phyloP scores from a whole-genome alignment of 1,139 yeast genomes.

The Yamadazyma friedrichii region DNA sequence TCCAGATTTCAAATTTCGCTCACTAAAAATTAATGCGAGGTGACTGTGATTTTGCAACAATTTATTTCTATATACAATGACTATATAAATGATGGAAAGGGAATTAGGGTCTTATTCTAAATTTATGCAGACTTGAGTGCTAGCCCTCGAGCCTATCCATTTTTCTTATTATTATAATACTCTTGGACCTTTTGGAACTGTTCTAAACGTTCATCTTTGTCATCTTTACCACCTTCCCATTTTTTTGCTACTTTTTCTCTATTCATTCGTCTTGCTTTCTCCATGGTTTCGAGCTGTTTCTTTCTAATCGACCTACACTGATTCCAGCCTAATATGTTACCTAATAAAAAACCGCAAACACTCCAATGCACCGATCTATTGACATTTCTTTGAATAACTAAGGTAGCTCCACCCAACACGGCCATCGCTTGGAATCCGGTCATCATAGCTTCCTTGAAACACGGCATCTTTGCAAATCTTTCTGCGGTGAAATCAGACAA shows the following conservation, averaged over 20 bases:
- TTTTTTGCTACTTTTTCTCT: constrained; percentile 34
- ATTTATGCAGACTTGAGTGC: no score
- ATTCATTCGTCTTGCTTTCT: constrained; percentile 55
- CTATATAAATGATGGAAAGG: neutral
- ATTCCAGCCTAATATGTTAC: constrained; percentile 88
- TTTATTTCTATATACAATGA: constrained; percentile 1
- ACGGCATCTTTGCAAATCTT: constrained; percentile 68
- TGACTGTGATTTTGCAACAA: constrained; percentile 1
- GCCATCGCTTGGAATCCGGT: constrained; percentile 86
- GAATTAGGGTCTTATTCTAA: neutral
- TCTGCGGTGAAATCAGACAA: constrained; percentile 55
- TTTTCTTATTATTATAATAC: constrained; percentile 14
- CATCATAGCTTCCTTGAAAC: constrained; percentile 86
- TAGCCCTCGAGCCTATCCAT: neutral
- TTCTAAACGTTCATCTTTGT: constrained; percentile 24
- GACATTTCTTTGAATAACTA: constrained; percentile 64
- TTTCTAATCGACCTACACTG: constrained; percentile 78
- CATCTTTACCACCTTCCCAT: constrained; percentile 20
- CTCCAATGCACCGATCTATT: constrained; percentile 76
- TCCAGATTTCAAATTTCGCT: constrained; percentile 16
- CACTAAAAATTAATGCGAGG: neutral
- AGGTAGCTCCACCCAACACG: constrained; percentile 72
- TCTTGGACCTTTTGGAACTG: constrained; percentile 27
- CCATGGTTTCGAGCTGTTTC: constrained; percentile 60
- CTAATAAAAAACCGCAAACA: constrained; percentile 74